A percentile compares a stretch with the other conserved stretches of the same genome.
phyloP scores from a whole-genome alignment of 2,329 filamentous ascomycete species.

The Colletotrichum musae region DNA sequence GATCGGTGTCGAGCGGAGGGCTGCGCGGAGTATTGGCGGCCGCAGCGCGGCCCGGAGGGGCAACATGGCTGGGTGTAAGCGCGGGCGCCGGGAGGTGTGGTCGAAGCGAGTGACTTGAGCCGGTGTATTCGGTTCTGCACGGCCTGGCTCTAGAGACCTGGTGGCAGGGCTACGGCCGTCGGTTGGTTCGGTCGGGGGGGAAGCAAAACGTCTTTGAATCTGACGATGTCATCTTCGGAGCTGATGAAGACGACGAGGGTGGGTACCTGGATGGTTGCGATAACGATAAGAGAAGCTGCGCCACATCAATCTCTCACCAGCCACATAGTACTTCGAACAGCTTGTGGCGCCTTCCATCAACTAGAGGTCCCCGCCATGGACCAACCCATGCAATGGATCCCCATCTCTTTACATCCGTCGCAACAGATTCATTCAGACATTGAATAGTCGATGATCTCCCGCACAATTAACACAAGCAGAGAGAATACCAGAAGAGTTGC shows the following conservation, averaged over 20 bases:
- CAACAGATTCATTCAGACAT: too few species aligned
- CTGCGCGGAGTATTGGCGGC: slow-evolving; percentile 30
- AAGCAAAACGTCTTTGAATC: not conserved
- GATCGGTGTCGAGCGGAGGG: not conserved
- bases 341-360: not conserved
- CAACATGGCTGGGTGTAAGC: slow-evolving; percentile 41
- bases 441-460: too few species aligned
- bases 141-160: not conserved
- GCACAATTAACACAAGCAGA: too few species aligned
- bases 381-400: too few species aligned
- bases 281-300: slow-evolving; percentile 36
- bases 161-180: too few species aligned
- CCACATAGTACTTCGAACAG: not conserved
- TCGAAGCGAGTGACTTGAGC: not conserved
- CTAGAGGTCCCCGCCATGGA: too few species aligned
- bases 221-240: slow-evolving; percentile 33
- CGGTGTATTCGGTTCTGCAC: not conserved
- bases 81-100: not conserved
- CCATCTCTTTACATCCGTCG: too few species aligned
- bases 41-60: slow-evolving; percentile 43
- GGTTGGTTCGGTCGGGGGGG: too few species aligned
- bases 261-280: slow-evolving; percentile 7
- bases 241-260: not conserved
- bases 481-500: too few species aligned
- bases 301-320: not conserved